Percentiles rank a stretch among this genome's conserved stretches.
These are phyloP conservation scores for Fusarium redolens DNA, from an alignment of 2,329 filamentous ascomycete genomes.

Conservation along the genomic window DNA sequence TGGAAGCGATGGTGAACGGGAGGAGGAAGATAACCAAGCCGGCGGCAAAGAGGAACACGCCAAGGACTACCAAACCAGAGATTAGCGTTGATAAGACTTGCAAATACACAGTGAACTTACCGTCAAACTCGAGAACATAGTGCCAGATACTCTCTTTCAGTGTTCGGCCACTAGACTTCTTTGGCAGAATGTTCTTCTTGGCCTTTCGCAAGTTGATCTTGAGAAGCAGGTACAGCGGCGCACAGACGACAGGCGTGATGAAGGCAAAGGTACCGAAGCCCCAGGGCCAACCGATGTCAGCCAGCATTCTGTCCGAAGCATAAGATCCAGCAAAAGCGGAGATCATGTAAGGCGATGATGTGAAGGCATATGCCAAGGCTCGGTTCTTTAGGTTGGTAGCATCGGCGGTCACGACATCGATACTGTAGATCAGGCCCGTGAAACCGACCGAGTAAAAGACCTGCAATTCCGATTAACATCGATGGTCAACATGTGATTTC, in stretches of 20 bases:
- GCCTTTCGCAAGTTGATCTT: constrained; percentile 67
- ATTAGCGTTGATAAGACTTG: accelerated
- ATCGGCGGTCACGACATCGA: constrained; percentile 18
- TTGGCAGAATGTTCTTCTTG: constrained; percentile 55
- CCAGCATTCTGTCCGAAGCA: constrained; percentile 45
- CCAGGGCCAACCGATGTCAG: constrained; percentile 50
- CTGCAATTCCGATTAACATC: background rate
- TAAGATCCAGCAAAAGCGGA: constrained; percentile 55
- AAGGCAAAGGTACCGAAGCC: constrained; percentile 71
- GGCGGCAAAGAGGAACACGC: constrained; percentile 66
- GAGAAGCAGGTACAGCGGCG: constrained; percentile 66
- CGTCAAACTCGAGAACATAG: constrained; percentile 69
- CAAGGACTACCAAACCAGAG: constrained; percentile 50
- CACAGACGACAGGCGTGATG: constrained; percentile 63
- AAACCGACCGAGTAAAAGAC: constrained; percentile 18
- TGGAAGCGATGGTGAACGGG: constrained; percentile 68
- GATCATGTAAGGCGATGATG: constrained; percentile 58
- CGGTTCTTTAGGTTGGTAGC: constrained; percentile 17
- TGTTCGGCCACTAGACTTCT: constrained; percentile 57
- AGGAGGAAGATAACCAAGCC: constrained; percentile 72
- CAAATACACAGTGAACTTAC: constrained; percentile 29
- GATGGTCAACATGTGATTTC: accelerated
- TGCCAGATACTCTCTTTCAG: constrained; percentile 59
- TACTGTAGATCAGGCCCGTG: constrained; percentile 12
- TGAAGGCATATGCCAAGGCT: constrained; percentile 50